Evolutionary conservation across 2,329 filamentous ascomycete genomes (phyloP).

Genomic region (Myriosclerotinia curreyana): DNA sequence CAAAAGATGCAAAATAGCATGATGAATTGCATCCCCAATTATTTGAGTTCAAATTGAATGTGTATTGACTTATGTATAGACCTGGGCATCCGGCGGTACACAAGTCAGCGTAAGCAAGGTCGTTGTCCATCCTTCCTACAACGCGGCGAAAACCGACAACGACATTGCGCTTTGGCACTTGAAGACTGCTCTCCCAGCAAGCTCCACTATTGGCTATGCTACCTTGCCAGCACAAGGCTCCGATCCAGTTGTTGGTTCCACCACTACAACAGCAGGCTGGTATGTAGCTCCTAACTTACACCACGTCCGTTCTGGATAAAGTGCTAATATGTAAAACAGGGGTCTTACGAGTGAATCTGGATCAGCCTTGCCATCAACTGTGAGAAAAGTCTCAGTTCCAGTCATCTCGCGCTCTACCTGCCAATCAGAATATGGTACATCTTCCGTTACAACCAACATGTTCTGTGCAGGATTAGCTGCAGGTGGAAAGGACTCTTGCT

Average conservation of each 20-base stretch:
- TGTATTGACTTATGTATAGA: slow-evolving; percentile 22
- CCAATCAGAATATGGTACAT: slow-evolving; percentile 24
- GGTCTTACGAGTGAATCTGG: slow-evolving; percentile 20
- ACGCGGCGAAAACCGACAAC: slow-evolving; percentile 15
- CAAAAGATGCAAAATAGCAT: too few relatives aligned
- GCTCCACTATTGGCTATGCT: slow-evolving; percentile 28
- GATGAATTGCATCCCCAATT: not conserved
- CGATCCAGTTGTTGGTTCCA: slow-evolving; percentile 26
- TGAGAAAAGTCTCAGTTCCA: slow-evolving; percentile 29
- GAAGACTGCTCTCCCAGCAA: slow-evolving; percentile 23
- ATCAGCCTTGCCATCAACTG: slow-evolving; percentile 22
- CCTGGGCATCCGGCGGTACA: slow-evolving; percentile 28
- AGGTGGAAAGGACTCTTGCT: slow-evolving; percentile 31
- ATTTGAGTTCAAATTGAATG: not conserved
- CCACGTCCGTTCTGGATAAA: not conserved
- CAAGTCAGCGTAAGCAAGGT: slow-evolving; percentile 23
- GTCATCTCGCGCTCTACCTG: slow-evolving; percentile 27
- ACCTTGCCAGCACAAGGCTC: slow-evolving; percentile 25
- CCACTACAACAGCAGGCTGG: slow-evolving; percentile 21
- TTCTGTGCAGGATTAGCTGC: slow-evolving; percentile 29
- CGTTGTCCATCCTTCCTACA: slow-evolving; percentile 28
- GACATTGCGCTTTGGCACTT: slow-evolving; percentile 31
- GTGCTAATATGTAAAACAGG: slow-evolving; percentile 1
- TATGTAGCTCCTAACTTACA: slow-evolving; percentile 21
- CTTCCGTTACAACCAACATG: slow-evolving; percentile 27